These are phyloP conservation scores for Penicillium sp. DNA, from an alignment of 2,329 filamentous ascomycete genomes.

Conservation along the genomic window DNA sequence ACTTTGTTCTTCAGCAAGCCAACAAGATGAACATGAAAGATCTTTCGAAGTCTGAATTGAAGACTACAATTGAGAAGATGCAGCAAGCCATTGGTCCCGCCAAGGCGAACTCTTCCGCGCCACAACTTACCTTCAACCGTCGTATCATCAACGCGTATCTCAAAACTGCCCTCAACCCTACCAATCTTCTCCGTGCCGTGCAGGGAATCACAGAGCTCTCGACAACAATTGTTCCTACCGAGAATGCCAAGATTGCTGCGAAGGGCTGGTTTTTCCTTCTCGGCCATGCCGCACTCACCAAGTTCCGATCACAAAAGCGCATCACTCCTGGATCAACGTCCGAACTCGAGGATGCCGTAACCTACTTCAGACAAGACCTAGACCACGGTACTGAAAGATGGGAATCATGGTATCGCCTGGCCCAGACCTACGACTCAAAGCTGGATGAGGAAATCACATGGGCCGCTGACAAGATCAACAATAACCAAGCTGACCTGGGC, in stretches of 20 bases:
- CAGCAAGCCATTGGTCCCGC: slow-evolving; percentile 78
- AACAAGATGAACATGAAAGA: slow-evolving; percentile 87
- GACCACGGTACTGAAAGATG: slow-evolving; percentile 80
- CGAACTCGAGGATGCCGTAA: slow-evolving; percentile 78
- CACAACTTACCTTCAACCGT: slow-evolving; percentile 83
- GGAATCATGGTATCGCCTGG: slow-evolving; percentile 89
- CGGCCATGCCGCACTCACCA: slow-evolving; percentile 83
- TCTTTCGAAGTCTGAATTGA: slow-evolving; percentile 85
- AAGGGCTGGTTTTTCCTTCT: slow-evolving; percentile 92
- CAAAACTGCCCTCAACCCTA: slow-evolving; percentile 79
- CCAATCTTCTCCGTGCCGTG: slow-evolving; percentile 77
- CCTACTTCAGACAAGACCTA: slow-evolving; percentile 77
- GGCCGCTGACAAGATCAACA: slow-evolving; percentile 90
- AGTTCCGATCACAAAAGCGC: slow-evolving; percentile 78
- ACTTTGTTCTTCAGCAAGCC: slow-evolving; percentile 79
- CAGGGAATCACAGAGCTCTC: slow-evolving; percentile 75
- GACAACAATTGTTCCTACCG: slow-evolving; percentile 67
- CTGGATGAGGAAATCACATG: slow-evolving; percentile 84
- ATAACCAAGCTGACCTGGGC: slow-evolving; percentile 71
- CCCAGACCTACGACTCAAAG: slow-evolving; percentile 84
- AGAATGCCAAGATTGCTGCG: slow-evolving; percentile 69
- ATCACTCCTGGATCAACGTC: slow-evolving; percentile 77
- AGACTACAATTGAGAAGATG: slow-evolving; percentile 87
- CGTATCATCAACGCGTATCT: slow-evolving; percentile 79
- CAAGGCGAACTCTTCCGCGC: slow-evolving; percentile 74